Conservation (phyloP, 192 early-diverging fungal genomes). For the Coemansia sp. region DNA sequence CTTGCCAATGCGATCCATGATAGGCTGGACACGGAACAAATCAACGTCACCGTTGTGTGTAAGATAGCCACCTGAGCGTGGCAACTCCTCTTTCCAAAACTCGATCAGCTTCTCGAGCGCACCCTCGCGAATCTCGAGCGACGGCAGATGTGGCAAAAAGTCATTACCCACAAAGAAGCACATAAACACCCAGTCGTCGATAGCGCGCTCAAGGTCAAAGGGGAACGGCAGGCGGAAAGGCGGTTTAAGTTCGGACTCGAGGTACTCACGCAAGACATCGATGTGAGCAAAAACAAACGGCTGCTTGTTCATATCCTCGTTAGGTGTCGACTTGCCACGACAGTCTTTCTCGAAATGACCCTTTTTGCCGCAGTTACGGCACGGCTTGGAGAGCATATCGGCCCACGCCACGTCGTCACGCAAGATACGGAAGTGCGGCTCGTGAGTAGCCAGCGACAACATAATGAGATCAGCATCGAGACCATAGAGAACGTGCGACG, state of each 20-base stretch:
- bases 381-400: slow-evolving; percentile 66
- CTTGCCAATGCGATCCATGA: slow-evolving; percentile 81
- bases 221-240: slow-evolving; percentile 62
- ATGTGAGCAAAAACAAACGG: slow-evolving; percentile 85
- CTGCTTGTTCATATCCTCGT: slow-evolving; percentile 42
- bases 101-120: slow-evolving; percentile 86
- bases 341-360: slow-evolving; percentile 61
- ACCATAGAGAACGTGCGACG: slow-evolving; percentile 90
- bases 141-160: slow-evolving; percentile 93
- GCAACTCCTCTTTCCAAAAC: slow-evolving; percentile 86
- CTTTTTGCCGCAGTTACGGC: slow-evolving; percentile 62
- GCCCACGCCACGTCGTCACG: slow-evolving; percentile 94
- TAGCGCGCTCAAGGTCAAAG: slow-evolving; percentile 86
- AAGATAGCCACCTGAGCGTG: slow-evolving; percentile 76
- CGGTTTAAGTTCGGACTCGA: slow-evolving; percentile 78
- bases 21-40: slow-evolving; percentile 70
- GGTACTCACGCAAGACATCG: slow-evolving; percentile 85
- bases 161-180: slow-evolving; percentile 99
- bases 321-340: slow-evolving; percentile 19
- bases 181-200: slow-evolving; percentile 98
- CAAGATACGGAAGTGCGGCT: slow-evolving; percentile 94
- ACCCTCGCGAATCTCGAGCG: slow-evolving; percentile 92
- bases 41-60: slow-evolving; percentile 80
- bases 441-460: slow-evolving; percentile 92
- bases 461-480: slow-evolving; percentile 98